phyloP scores from a whole-genome alignment of 2,329 filamentous ascomycete species.

The Sarocladium brachiariae region DNA sequence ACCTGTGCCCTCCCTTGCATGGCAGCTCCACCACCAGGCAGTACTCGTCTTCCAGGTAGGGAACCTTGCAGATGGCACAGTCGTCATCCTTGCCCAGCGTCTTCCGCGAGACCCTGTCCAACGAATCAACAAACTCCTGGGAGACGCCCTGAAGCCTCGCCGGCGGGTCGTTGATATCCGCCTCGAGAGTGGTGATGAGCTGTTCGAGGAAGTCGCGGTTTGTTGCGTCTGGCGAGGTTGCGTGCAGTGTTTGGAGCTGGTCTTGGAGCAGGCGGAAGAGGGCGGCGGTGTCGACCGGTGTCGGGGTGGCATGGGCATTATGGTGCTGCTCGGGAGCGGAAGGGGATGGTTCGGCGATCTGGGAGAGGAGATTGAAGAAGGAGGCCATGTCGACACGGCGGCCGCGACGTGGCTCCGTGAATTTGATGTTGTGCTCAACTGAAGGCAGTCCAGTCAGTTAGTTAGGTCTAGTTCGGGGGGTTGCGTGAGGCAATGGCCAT shows the following conservation, averaged over 20 bases:
- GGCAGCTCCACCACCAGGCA: constrained; percentile 58
- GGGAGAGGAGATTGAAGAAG: constrained; percentile 52
- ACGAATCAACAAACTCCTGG: constrained; percentile 51
- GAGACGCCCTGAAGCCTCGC: constrained; percentile 45
- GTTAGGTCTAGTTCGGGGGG: too few relatives aligned
- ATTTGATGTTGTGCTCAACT: constrained; percentile 61
- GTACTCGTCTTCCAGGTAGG: constrained; percentile 54
- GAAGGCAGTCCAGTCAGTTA: too few relatives aligned
- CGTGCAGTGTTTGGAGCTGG: constrained; percentile 46
- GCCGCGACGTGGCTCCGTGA: constrained; percentile 29
- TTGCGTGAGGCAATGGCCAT: too few relatives aligned
- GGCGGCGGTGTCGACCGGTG: constrained; percentile 50
- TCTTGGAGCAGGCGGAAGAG: constrained; percentile 53
- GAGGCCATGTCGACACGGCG: constrained; percentile 58
- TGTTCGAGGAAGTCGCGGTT: constrained; percentile 44
- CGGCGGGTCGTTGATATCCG: constrained; percentile 46
- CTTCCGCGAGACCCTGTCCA: constrained; percentile 52
- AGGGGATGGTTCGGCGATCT: constrained; percentile 39
- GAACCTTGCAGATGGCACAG: constrained; percentile 58
- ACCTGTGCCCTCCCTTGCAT: constrained; percentile 50
- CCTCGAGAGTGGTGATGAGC: constrained; percentile 41
- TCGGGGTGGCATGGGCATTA: constrained; percentile 42
- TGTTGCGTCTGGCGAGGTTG: constrained; percentile 38
- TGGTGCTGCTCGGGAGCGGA: constrained; percentile 29
- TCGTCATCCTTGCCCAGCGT: constrained; percentile 41